Evolutionary conservation across 768 basidiomycete genomes (phyloP), one percentile per base, ranked within the genome.

Genomic region (Leccinum subtestaceum): DNA sequence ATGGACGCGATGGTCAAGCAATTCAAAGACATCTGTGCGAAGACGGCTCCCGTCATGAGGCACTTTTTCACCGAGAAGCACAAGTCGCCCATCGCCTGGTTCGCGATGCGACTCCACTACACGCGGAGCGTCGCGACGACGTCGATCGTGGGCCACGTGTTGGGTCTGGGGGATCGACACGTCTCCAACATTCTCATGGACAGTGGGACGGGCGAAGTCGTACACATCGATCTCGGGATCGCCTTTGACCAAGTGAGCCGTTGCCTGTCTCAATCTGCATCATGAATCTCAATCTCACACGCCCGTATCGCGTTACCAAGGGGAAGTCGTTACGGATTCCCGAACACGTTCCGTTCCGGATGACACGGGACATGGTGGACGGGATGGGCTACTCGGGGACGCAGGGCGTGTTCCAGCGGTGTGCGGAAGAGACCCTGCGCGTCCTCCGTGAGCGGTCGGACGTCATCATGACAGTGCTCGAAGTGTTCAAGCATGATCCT

Each of bases 401-500:
- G 1, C 86, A 93, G 63, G 96, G 96, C 0, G 95, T 98, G 2
- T 99, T 96, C 78, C 88, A 95, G 61, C 84, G 93, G 13, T 98
- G 96, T 68, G 88, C 93, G 1, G 95, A 99, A 74, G 93, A 98
- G 73, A 97, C 95, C 0, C 75, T 99, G 7, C 86, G 95, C 12
- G 96, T 99, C 5, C 77, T 98, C 34, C 84, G 95, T 11, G 87
- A 89, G 40, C 84, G 87, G 10, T 91, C 92, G 0, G 89, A 87
- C 34, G 85, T 96, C 48, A 88, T 99, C 67, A 85, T 95, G 82
- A 98, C 95, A 1, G 90, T 99, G 4, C 80, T 99, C 38, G 95
- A 97, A 67, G 96, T 98, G 13, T 97, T 98, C 84, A 93, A 91
- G 72, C 85, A 96, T 68, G 96, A 99, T 72, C 96, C 97, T 5